phyloP scores from a whole-genome alignment of 2,329 filamentous ascomycete genomes.

The Lasiodiplodia gonubiensis region DNA sequence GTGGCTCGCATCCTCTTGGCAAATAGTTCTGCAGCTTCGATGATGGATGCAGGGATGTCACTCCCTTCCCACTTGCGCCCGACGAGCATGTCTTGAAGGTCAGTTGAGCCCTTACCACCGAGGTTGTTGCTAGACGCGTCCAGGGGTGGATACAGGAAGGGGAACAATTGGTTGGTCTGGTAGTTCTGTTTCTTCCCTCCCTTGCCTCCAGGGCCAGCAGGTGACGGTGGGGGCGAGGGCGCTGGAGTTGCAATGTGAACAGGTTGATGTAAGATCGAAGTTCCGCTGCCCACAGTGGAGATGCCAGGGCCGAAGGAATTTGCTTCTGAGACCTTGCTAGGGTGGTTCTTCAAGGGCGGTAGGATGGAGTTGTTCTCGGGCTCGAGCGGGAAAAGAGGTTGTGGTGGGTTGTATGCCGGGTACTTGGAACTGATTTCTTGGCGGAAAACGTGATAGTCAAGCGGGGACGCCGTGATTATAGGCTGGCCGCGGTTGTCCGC shows the following conservation, averaged over 20 bases:
- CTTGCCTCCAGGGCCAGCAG: slow-evolving; percentile 81
- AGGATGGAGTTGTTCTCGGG: slow-evolving; percentile 89
- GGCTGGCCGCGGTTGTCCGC: slow-evolving; percentile 68
- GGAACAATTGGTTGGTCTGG: slow-evolving; percentile 98
- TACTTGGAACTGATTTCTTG: slow-evolving; percentile 99
- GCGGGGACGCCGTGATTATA: slow-evolving; percentile 88
- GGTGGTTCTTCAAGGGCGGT: slow-evolving; percentile 79
- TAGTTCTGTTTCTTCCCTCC: slow-evolving; percentile 99
- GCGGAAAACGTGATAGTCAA: slow-evolving; percentile 95
- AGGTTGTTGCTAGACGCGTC: slow-evolving; percentile 88
- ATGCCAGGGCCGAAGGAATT: slow-evolving; percentile 59
- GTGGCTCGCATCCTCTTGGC: slow-evolving; percentile 89
- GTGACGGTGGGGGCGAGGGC: slow-evolving; percentile 92
- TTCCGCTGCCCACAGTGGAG: slow-evolving; percentile 52
- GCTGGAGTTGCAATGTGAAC: slow-evolving; percentile 99
- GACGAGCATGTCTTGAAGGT: slow-evolving; percentile 78
- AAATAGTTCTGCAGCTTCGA: slow-evolving; percentile 93
- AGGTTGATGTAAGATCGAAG: slow-evolving; percentile 89
- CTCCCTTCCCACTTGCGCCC: slow-evolving; percentile 91
- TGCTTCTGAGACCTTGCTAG: slow-evolving; percentile 58
- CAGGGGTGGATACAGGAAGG: slow-evolving; percentile 93
- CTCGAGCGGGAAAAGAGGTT: slow-evolving; percentile 81
- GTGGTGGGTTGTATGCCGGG: slow-evolving; percentile 90
- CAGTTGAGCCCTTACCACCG: slow-evolving; percentile 84
- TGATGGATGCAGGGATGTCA: slow-evolving; percentile 90